These are phyloP conservation scores for Mucor saturninus DNA, from an alignment of 371 early-diverging fungal species.

Conservation along the genomic window DNA sequence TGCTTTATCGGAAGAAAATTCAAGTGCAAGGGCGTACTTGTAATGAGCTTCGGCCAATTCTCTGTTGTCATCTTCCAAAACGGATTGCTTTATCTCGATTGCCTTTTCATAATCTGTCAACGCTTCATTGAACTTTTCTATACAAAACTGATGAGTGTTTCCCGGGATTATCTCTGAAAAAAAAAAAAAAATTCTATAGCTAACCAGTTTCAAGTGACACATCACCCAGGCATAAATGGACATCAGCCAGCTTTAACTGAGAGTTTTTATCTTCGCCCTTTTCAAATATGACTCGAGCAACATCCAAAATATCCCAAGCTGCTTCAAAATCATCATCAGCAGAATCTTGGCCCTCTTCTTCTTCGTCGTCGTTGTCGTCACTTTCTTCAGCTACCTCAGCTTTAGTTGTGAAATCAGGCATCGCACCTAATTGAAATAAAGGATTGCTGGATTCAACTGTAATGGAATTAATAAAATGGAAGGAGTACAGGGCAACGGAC, in stretches of 20 bases:
- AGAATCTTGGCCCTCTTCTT: slow-evolving; percentile 43
- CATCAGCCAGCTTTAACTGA: slow-evolving; percentile 71
- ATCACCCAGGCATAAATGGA: slow-evolving; percentile 78
- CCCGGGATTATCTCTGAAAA: neutral
- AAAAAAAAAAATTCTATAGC: neutral
- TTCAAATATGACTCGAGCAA: slow-evolving; percentile 83
- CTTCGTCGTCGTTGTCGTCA: slow-evolving; percentile 43
- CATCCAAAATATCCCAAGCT: slow-evolving; percentile 88
- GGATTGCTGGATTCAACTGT: slow-evolving; percentile 44
- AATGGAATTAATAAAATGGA: neutral
- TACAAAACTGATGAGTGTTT: neutral
- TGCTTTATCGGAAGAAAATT: slow-evolving; percentile 57
- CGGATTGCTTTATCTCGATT: slow-evolving; percentile 67
- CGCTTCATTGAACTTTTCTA: slow-evolving; percentile 87
- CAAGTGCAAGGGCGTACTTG: slow-evolving; percentile 75
- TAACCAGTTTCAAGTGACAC: slow-evolving; percentile 85
- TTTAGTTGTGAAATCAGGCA: slow-evolving; percentile 49
- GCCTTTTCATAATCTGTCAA: slow-evolving; percentile 75
- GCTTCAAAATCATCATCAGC: slow-evolving; percentile 81
- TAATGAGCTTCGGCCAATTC: slow-evolving; percentile 86
- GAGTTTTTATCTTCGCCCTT: slow-evolving; percentile 64
- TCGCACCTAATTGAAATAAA: slow-evolving; percentile 58
- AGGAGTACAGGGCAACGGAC: neutral
- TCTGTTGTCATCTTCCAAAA: slow-evolving; percentile 67
- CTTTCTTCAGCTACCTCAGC: slow-evolving; percentile 38